Evolutionary conservation across 2,329 filamentous ascomycete genomes (phyloP), one percentile per base, ranked within the genome.

Genomic region (Chaetomium strumarium): DNA sequence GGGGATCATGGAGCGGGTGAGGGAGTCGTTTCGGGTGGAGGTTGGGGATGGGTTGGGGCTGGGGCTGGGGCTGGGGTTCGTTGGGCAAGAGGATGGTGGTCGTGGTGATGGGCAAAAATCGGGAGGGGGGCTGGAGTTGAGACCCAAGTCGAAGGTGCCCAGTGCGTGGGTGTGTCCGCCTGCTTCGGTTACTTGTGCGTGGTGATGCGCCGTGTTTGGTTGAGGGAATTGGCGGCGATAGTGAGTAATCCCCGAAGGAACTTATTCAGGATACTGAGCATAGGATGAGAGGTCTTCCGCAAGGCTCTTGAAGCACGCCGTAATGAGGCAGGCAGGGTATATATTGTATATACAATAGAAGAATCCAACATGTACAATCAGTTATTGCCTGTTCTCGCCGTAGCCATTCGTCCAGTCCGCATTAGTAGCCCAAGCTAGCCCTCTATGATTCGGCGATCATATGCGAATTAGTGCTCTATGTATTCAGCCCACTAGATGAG

Each of bases 1-100:
- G 45, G 33, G 47, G 39, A 52, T 63, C 19, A 62, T 61, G 58
- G 58, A 62, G 14, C 51, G 54, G 24, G 61, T 63, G 30, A 56
- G 52, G 34, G 57, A 55, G 47, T 60, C 58, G 19, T 63, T 62
- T 37, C 46, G 40, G n/a, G 53, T 51, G 24, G 60, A 63, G 51
- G 40, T 59, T 1, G 59, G 57, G 34, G 50, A 51, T 13, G 41
- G 44, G 30, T 17, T 17, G 16, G 39, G 48, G 29, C 13, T 14
- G 43, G n/a, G 44, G 16, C 2, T 37, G 33, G 34, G 29, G n/a
- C n/a, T n/a, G n/a, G n/a, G n/a, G n/a, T n/a, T n/a, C n/a, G n/a
- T n/a, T n/a, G n/a, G n/a, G 24, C 24, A 24, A 24, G 19, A 16
- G 24, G 44, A 3, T 31, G 46, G 43, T 19, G 19, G 41, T 31